Conservation (phyloP, 306 rosid genomes). For the Arachis stenosperma region DNA sequence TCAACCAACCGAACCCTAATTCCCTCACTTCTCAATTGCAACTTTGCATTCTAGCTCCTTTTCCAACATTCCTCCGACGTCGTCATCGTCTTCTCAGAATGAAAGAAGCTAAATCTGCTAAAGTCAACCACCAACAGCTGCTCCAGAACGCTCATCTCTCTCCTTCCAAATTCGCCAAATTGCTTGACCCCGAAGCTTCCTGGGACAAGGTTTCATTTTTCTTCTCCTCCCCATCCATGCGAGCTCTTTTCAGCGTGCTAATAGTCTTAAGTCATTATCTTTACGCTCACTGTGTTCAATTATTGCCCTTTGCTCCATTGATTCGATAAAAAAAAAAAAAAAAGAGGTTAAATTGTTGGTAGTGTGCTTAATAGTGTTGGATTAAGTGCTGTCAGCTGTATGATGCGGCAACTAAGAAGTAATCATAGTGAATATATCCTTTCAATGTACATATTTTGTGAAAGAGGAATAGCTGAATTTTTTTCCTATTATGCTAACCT, state of each 20-base stretch:
- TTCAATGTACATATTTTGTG: not conserved
- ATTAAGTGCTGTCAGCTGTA: not conserved
- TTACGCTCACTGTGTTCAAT: constrained; percentile 7
- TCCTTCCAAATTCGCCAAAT: constrained; percentile 83
- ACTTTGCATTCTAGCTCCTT: no score
- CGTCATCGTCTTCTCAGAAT: constrained; percentile 39
- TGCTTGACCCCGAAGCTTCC: constrained; percentile 95
- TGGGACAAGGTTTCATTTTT: constrained; percentile 88
- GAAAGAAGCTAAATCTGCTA: constrained; percentile 87
- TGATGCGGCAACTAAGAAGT: not conserved
- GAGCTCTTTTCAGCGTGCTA: not conserved
- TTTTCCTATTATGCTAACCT: constrained; percentile 1
- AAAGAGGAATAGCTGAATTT: not conserved
- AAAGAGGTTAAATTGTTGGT: not conserved
- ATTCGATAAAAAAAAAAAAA: no score
- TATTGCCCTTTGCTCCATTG: not conserved
- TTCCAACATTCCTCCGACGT: no score
- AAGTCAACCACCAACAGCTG: constrained; percentile 56
- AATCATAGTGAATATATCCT: not conserved
- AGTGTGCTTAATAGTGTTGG: not conserved
- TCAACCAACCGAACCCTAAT: no score
- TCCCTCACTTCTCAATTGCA: no score
- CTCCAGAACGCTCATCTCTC: constrained; percentile 93
- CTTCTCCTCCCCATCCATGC: not conserved
- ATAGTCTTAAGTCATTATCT: not conserved